Evolutionary conservation across 345 rosid genomes (phyloP), one percentile per base, ranked within the genome.

Genomic region (Moricandia moricandioides): DNA sequence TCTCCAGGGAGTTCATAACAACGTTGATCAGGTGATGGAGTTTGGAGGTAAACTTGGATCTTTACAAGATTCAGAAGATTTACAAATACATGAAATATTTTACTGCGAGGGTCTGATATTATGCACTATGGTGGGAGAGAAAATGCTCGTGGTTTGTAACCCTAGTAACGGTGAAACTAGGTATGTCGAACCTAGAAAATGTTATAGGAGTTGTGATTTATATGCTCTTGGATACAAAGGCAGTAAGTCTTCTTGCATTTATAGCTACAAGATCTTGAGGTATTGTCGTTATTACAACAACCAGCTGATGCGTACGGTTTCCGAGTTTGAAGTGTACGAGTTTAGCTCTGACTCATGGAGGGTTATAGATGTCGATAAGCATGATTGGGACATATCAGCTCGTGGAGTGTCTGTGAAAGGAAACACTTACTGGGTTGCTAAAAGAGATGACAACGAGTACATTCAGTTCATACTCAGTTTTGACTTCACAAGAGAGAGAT

Each of bases 261-360:
- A 56, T 56, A 59, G 39, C 63, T 59, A 59, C 63, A 59, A 59
- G 18, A 30, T 59, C 37, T 59, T 59, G 63, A 59, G 39, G 21
- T 59, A n/a, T 30, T 7, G 11, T 16, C 18, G 11, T 59, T 13
- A 30, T 59, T 30, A 29, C 39, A 7, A 29, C 62, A 29, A 1
- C 1, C 4, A 29, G 1, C 9, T 27, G 37, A 12, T 2, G 4
- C 18, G 37, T 17, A 59, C 2, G 63, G 63, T 59, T 59, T 29
- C 37, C 16, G 39, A 59, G 39, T n/a, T 59, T 29, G 29, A 54
- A 21, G 3, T 54, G 29, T 59, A 59, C n/a, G 64, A 59, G 21
- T 59, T 59, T 59, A 14, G 0, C 39, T 59, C 39, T 59, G 40
- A 59, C 35, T 59, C 64, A 3, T 59, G 64, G 64, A 59, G 64